Base-by-base conservation (phyloP, 73 alveolate species). In the Paramecium bursaria region DNA sequence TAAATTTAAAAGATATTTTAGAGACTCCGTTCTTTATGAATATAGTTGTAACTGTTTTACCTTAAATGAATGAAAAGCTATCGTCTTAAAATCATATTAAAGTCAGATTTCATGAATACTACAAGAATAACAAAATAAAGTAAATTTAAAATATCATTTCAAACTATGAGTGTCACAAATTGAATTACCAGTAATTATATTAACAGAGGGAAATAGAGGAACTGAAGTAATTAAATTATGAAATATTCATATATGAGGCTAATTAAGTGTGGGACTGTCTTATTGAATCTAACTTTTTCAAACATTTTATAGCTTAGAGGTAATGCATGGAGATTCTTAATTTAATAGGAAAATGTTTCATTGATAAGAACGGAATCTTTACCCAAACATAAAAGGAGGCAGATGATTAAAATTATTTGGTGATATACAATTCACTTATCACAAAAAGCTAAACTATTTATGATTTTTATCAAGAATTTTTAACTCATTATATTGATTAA, bases 11-110 rank as follows among this genome's bases (percentile, higher is more conserved):
- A 57, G 13, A 48, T 57, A n/a, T 57, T 1, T 25, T 57, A 31
- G 76, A 57, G 31, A 57, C 76, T 26, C 76, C 76, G 0, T 57
- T 57, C 31, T 29, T 57, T 48, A 7, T 57, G 3, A 50, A 57
- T 15, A 57, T 57, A 26, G 76, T 57, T 29, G 39, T 57, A 44
- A 50, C 23, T 0, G 76, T 57, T 13, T 27, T 57, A 57, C 76
- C 76, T 11, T 23, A 23, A 25, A 57, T 57, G 2, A 50, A 29
- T 25, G 17, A 29, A 11, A 17, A 57, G n/a, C 26, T 27, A 29
- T 26, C 21, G 29, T 48, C 26, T 25, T 29, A 29, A 26, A 57
- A 57, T 57, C 9, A 26, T 26, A 57, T 57, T 0, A 57, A 57
- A 13, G 49, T 17, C 17, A 23, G 31, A 25, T 57, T 57, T 27